phyloP scores from a whole-genome alignment of 2,329 filamentous ascomycete species.

The Coniella vitis region DNA sequence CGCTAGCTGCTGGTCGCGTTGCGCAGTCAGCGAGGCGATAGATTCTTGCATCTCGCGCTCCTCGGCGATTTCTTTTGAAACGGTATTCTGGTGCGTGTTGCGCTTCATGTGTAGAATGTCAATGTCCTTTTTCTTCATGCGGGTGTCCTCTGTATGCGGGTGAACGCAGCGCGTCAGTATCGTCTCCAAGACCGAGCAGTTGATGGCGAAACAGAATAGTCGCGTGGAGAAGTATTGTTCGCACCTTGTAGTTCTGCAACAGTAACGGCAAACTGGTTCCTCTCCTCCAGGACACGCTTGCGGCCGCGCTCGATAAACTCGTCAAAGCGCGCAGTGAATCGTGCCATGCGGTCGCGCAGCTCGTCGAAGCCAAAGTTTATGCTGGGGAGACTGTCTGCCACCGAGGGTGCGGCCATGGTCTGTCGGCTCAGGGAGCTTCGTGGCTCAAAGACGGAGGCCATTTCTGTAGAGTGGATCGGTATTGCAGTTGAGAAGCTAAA shows the following conservation, averaged over 20 bases:
- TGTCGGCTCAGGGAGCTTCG: slow-evolving; percentile 61
- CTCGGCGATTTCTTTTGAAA: slow-evolving; percentile 72
- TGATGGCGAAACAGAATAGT: not conserved
- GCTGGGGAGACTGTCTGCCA: slow-evolving; percentile 73
- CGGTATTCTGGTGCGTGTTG: slow-evolving; percentile 61
- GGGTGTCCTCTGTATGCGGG: slow-evolving; percentile 66
- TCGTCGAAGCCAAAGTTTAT: slow-evolving; percentile 97
- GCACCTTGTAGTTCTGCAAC: slow-evolving; percentile 84
- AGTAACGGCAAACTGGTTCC: slow-evolving; percentile 88
- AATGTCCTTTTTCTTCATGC: slow-evolving; percentile 81
- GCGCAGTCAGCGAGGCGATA: slow-evolving; percentile 50
- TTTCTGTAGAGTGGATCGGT: slow-evolving; percentile 23
- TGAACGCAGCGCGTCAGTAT: not conserved
- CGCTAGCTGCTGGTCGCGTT: slow-evolving; percentile 55
- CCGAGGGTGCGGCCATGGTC: slow-evolving; percentile 54
- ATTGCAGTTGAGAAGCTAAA: not conserved
- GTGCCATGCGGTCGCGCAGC: slow-evolving; percentile 87
- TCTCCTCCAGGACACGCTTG: slow-evolving; percentile 83
- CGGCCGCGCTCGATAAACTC: slow-evolving; percentile 87
- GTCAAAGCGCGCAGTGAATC: slow-evolving; percentile 86
- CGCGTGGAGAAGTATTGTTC: slow-evolving; percentile 16
- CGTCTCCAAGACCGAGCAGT: slow-evolving; percentile 1
- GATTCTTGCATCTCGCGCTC: slow-evolving; percentile 65
- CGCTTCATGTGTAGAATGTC: slow-evolving; percentile 72
- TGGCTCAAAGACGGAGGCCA: slow-evolving; percentile 60